These are phyloP conservation scores for Taxillus chinensis DNA, from an alignment of 164 flowering plant genomes.

Conservation along the genomic window DNA sequence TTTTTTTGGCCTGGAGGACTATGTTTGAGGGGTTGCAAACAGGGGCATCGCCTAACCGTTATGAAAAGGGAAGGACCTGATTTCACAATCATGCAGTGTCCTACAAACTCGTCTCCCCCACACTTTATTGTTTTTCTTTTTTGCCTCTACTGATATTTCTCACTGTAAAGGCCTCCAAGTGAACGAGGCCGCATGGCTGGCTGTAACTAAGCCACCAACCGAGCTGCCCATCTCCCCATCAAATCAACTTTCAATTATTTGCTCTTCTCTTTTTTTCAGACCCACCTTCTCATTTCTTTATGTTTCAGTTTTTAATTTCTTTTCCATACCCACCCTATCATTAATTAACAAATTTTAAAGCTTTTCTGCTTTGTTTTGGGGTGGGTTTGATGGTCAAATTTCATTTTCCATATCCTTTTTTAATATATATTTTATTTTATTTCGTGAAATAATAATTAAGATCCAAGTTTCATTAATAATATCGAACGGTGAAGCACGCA, in stretches of 20 bases:
- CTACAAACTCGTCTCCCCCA: background rate
- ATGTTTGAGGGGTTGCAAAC: slow-evolving; percentile 41
- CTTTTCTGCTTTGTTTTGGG: no score
- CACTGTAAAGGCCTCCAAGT: background rate
- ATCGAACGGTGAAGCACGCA: no score
- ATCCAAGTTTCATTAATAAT: no score
- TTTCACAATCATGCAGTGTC: slow-evolving; percentile 9
- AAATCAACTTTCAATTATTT: background rate
- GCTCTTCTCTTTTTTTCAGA: background rate
- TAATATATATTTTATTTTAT: no score
- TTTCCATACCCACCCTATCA: no score
- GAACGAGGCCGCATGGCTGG: slow-evolving; percentile 11
- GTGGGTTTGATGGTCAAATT: no score
- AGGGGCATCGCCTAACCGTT: slow-evolving; percentile 20
- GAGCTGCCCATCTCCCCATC: slow-evolving; percentile 2
- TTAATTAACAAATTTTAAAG: no score
- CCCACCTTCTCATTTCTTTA: background rate
- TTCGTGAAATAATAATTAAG: no score
- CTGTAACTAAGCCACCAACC: slow-evolving; percentile 9
- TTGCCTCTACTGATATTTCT: background rate
- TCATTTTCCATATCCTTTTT: no score
- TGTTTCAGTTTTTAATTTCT: background rate
- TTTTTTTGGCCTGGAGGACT: background rate
- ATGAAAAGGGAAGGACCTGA: slow-evolving; percentile 15
- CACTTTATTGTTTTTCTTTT: background rate